Percentiles rank a stretch among this genome's conserved stretches.
phyloP scores from a whole-genome alignment of 2,329 filamentous ascomycete species.

The Xylaria digitata region DNA sequence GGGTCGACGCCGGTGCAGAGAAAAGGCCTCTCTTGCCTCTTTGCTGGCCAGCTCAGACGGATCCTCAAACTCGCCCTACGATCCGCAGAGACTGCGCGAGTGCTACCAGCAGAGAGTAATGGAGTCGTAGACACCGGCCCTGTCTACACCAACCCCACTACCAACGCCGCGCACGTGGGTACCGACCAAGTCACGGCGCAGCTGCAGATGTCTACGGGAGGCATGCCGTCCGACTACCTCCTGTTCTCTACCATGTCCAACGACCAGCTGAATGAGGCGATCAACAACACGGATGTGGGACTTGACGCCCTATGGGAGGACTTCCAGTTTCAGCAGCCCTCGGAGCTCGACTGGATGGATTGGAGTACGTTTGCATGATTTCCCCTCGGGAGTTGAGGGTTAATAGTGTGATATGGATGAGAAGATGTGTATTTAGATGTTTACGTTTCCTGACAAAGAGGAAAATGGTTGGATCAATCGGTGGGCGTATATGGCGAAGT shows the following conservation, averaged over 20 bases:
- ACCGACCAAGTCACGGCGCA: conserved; percentile 41
- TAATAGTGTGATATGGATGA: not conserved
- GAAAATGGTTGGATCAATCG: not conserved
- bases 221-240: conserved; percentile 46
- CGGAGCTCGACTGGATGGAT: conserved; percentile 53
- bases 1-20: conserved; percentile 73
- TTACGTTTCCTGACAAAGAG: not conserved
- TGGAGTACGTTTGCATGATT: conserved; percentile 44
- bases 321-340: conserved; percentile 50
- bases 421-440: not conserved
- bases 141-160: conserved; percentile 40
- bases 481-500: not conserved
- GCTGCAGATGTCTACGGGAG: conserved; percentile 42
- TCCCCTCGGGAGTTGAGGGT: not conserved
- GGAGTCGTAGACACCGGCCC: conserved; percentile 38
- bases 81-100: conserved; percentile 42
- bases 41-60: conserved; percentile 66
- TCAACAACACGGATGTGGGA: conserved; percentile 51
- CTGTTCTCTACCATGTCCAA: conserved; percentile 53
- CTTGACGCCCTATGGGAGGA: conserved; percentile 51
- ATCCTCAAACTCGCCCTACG: conserved; percentile 54
- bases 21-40: conserved; percentile 72
- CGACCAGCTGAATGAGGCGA: conserved; percentile 51
- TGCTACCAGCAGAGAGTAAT: conserved; percentile 39
- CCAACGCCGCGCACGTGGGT: conserved; percentile 39